Evolutionary conservation across 2,329 filamentous ascomycete genomes (phyloP).

Genomic region (Cercospora berteroae): DNA sequence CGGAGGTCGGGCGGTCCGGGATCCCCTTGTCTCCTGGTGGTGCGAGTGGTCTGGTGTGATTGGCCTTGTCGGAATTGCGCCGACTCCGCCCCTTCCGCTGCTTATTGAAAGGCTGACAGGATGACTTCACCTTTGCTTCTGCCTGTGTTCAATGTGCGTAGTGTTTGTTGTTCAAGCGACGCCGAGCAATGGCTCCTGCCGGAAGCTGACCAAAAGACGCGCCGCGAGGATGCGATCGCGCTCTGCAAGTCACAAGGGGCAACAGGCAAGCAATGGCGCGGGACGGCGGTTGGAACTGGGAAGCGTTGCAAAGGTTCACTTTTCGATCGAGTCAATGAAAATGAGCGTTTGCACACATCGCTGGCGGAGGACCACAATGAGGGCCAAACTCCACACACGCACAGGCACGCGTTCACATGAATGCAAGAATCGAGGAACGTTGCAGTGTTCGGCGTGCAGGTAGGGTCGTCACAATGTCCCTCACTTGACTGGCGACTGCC

Average conservation of each 20-base stretch:
- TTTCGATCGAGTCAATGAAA: not conserved
- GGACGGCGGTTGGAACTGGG: not conserved
- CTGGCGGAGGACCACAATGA: not conserved
- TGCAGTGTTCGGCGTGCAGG: not conserved
- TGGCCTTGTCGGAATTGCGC: not conserved
- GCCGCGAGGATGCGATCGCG: not conserved
- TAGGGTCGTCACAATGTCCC: not conserved
- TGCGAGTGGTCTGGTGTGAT: not conserved
- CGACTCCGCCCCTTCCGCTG: slow-evolving; percentile 4
- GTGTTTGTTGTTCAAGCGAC: not conserved
- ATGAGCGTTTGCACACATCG: not conserved
- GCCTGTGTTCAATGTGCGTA: not conserved
- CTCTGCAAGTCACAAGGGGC: not conserved
- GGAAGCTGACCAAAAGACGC: not conserved
- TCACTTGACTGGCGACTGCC: not conserved
- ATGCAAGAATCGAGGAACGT: not conserved
- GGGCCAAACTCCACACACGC: not conserved
- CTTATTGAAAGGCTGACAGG: not conserved
- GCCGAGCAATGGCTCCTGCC: not conserved
- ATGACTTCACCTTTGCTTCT: not conserved
- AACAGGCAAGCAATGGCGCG: not conserved
- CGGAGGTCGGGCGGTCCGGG: not conserved
- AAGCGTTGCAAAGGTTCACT: not conserved
- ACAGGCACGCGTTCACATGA: not conserved
- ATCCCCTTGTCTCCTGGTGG: slow-evolving; percentile 5